These are phyloP conservation scores for Diaporthe vaccinii DNA, from an alignment of 2,329 filamentous ascomycete species.

Conservation along the genomic window DNA sequence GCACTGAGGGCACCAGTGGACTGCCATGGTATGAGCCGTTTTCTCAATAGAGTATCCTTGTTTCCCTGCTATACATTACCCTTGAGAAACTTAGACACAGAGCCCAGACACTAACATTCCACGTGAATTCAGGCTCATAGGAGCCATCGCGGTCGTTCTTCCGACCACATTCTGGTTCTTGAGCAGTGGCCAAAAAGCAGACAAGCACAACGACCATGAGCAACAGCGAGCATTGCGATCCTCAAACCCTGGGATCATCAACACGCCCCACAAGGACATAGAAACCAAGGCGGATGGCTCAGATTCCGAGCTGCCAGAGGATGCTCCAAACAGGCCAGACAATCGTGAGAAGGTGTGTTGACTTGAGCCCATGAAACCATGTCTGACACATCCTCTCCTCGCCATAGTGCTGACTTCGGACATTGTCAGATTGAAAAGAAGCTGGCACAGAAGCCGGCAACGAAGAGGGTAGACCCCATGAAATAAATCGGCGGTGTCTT, in stretches of 20 bases:
- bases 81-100: too few relatives aligned
- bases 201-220: slow-evolving; percentile 18
- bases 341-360: slow-evolving; percentile 35
- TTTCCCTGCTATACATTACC: neutral
- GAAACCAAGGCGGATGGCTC: slow-evolving; percentile 23
- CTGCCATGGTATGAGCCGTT: neutral
- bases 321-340: slow-evolving; percentile 16
- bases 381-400: neutral
- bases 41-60: too few relatives aligned
- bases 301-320: slow-evolving; percentile 21
- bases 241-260: slow-evolving; percentile 11
- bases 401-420: neutral
- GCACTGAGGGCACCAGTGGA: neutral
- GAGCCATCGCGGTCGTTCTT: neutral
- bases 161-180: neutral
- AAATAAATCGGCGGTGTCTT: neutral
- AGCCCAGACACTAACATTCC: neutral
- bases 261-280: slow-evolving; percentile 9
- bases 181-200: slow-evolving; percentile 24
- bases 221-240: slow-evolving; percentile 6
- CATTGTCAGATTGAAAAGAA: slow-evolving; percentile 45
- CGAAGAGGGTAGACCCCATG: slow-evolving; percentile 40
- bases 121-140: neutral
- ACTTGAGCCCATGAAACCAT: neutral
- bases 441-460: slow-evolving; percentile 46